Evolutionary conservation across 805 yeast genomes (phyloP).

Genomic region (Zygoascus ofunaensis): DNA sequence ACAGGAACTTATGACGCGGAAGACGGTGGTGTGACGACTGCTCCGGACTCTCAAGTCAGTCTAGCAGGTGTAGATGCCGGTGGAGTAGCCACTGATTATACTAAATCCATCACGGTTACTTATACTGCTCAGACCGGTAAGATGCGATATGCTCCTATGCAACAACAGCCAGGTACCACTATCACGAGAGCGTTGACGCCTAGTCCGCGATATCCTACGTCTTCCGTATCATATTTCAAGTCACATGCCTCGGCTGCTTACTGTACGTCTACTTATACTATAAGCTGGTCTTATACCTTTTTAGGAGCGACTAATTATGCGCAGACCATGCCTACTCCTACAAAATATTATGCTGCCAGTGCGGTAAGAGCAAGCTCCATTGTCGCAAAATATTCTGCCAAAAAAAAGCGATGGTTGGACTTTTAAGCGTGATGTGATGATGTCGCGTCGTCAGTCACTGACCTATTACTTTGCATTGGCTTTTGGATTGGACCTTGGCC

Average conservation of each 20-base stretch:
- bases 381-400: conserved; percentile 7
- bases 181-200: conserved; percentile 48
- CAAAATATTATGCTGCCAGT: conserved; percentile 18
- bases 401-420: conserved; percentile 13
- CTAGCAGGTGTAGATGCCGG: conserved; percentile 31
- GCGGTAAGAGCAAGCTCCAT: conserved; percentile 10
- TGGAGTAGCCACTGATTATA: conserved; percentile 34
- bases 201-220: conserved; percentile 54
- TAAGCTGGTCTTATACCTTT: conserved; percentile 72
- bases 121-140: conserved; percentile 73
- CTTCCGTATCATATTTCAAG: conserved; percentile 54
- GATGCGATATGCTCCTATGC: conserved; percentile 88
- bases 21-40: conserved; percentile 40
- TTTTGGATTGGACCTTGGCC: too few relatives aligned
- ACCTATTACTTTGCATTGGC: too few relatives aligned
- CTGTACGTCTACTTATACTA: conserved; percentile 60
- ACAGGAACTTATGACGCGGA: conserved; percentile 41
- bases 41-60: conserved; percentile 33
- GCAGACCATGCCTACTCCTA: conserved; percentile 32
- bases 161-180: conserved; percentile 66
- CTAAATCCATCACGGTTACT: conserved; percentile 54
- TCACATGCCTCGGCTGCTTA: conserved; percentile 33
- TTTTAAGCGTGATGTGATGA: not conserved
- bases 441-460: too few relatives aligned
- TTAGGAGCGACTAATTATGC: conserved; percentile 62